Base-by-base conservation (phyloP, 306 rosid genomes). In the Lotus japonicus region DNA sequence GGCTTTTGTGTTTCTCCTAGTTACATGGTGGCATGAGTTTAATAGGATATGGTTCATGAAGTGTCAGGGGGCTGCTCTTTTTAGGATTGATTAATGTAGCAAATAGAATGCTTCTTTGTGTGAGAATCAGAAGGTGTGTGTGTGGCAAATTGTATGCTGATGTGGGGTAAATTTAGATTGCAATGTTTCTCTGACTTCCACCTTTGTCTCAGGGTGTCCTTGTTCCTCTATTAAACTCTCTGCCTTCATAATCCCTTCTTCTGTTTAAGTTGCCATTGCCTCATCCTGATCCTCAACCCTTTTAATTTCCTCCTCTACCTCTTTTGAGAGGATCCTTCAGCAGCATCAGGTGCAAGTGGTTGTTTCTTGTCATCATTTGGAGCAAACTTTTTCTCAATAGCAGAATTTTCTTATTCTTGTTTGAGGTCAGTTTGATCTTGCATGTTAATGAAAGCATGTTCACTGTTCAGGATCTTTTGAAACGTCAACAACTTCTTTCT, bases 81-180 rank as follows among this genome's bases (percentile, higher is more conserved):
- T n/a, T n/a, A n/a, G n/a, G n/a, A n/a, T n/a, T n/a, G n/a, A n/a
- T n/a, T n/a, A n/a, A n/a, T n/a, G n/a, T n/a, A n/a, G n/a, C n/a
- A n/a, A n/a, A n/a, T n/a, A n/a, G n/a, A n/a, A n/a, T n/a, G n/a
- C n/a, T n/a, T n/a, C n/a, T n/a, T n/a, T n/a, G n/a, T n/a, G n/a
- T n/a, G n/a, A n/a, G n/a, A n/a, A n/a, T n/a, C n/a, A n/a, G n/a
- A n/a, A n/a, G n/a, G n/a, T n/a, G n/a, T n/a, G n/a, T n/a, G n/a
- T n/a, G n/a, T n/a, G n/a, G n/a, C n/a, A n/a, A n/a, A n/a, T n/a
- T n/a, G n/a, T n/a, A n/a, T n/a, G n/a, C n/a, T n/a, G n/a, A n/a
- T n/a, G n/a, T n/a, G n/a, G n/a, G n/a, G n/a, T n/a, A n/a, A 75
- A 35, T 39, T 73, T 74, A 36, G 61, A 55, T 54, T 74, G 66